Base-by-base conservation (phyloP, 306 rosid species). In the Cyclanthera cordifolia region DNA sequence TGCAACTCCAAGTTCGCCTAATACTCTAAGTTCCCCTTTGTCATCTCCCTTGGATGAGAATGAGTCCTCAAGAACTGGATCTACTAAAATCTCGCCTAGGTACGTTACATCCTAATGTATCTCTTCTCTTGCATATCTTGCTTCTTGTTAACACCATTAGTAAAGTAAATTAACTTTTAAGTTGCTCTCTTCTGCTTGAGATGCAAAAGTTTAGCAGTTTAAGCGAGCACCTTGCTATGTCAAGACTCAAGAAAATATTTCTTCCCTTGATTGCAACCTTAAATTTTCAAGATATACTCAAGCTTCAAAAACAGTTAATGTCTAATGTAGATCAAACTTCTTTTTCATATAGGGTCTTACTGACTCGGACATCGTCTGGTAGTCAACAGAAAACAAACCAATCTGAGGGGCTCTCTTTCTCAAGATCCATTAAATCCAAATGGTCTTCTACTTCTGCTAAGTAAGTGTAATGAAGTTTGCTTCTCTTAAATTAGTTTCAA, bases 371-470 rank as follows among this genome's bases (percentile, higher is more conserved):
- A 59, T 75, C 84, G 23, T 63, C 87, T 49, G 86, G 78, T 77
- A 76, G 76, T 75, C 81, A 60, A 11, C 80, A 72, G 54, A 83
- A 84, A 72, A 80, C 59, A 24, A 79, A 80, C 73, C 72, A 86
- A 53, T 73, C 90, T 19, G 90, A 86, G 78, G 70, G 77, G 76
- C 66, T 78, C 74, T 79, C 88, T 57, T 73, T 90, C 20, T 83
- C 91, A 0, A 93, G 87, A 56, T 82, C 95, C 24, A 30, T 93
- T 75, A 93, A 86, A 73, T 83, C 94, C 8, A 93, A 86, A 83
- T 80, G 83, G 77, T 82, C 96, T 72, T 84, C 96, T 74, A 96
- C 98, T 67, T 93, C 98, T 59, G 85, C 88, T 27, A 93, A 92
- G 98, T 93, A 85, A 53, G n/a, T 41, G 34, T 14, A 41, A 19